phyloP scores from a whole-genome alignment of 2,329 filamentous ascomycete species.

The Cytospora piceae region DNA sequence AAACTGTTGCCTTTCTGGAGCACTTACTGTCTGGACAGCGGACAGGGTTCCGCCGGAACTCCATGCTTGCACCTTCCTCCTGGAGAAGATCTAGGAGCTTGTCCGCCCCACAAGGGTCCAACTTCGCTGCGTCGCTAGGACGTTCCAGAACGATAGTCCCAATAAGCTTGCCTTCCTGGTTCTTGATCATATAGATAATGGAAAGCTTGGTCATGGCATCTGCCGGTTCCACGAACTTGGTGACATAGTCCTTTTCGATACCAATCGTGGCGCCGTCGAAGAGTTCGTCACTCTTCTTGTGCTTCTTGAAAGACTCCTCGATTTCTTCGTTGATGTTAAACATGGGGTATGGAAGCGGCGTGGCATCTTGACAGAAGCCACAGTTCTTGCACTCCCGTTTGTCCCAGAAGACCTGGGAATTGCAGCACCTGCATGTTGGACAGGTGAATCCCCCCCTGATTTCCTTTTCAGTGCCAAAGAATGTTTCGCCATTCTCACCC shows the following conservation, averaged over 20 bases:
- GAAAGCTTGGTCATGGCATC: constrained; percentile 31
- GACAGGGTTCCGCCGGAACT: constrained; percentile 49
- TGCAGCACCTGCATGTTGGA: constrained; percentile 64
- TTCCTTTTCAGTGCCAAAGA: constrained; percentile 49
- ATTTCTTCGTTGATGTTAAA: constrained; percentile 10
- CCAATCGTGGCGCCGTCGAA: constrained; percentile 9
- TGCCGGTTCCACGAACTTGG: background rate
- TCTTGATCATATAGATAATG: constrained; percentile 49
- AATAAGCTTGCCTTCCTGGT: constrained; percentile 45
- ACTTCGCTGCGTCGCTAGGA: constrained; percentile 53
- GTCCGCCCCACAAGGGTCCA: constrained; percentile 55
- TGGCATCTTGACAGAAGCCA: constrained; percentile 41
- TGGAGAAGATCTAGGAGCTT: constrained; percentile 58
- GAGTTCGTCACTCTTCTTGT: background rate
- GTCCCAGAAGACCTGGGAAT: constrained; percentile 61
- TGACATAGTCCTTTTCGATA: background rate
- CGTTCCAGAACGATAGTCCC: constrained; percentile 60
- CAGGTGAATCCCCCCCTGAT: constrained; percentile 70
- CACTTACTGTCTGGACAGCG: constrained; percentile 41
- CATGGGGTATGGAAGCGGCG: constrained; percentile 18
- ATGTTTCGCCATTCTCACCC: constrained; percentile 34
- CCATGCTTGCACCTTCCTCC: constrained; percentile 46
- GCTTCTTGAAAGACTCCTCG: background rate
- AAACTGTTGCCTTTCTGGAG: constrained; percentile 17
- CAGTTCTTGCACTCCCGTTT: constrained; percentile 67